Evolutionary conservation across 1,139 yeast species (phyloP).

Genomic region (Geotrichum reessii): DNA sequence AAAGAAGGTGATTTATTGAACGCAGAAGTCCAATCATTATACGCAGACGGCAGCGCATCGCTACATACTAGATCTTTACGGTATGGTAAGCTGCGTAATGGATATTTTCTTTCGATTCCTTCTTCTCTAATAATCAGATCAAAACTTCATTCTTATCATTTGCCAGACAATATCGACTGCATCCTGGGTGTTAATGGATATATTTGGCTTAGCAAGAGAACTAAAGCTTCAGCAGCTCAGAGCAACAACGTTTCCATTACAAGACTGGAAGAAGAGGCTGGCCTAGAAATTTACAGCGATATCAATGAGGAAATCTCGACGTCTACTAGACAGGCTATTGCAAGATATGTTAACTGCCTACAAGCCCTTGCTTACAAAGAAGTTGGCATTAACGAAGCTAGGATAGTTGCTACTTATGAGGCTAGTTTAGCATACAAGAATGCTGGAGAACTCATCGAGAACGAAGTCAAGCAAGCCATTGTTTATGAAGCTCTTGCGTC

Average conservation of each 20-base stretch:
- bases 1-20: conserved; percentile 96
- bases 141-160: conserved; percentile 75
- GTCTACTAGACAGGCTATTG: conserved; percentile 62
- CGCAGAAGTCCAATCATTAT: conserved; percentile 91
- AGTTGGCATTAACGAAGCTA: conserved; percentile 76
- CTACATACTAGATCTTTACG: conserved; percentile 91
- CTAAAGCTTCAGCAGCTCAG: conserved; percentile 35
- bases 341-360: conserved; percentile 79
- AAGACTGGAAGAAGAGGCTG: conserved; percentile 85
- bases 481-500: conserved; percentile 65
- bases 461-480: conserved; percentile 65
- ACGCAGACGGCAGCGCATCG: conserved; percentile 86
- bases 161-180: conserved; percentile 87
- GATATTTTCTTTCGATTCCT: conserved; percentile 75
- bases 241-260: conserved; percentile 58
- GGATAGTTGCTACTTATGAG: conserved; percentile 79
- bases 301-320: conserved; percentile 67
- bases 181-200: conserved; percentile 93
- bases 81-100: conserved; percentile 92
- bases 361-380: conserved; percentile 76
- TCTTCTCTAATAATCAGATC: conserved; percentile 76
- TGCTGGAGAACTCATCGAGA: conserved; percentile 68
- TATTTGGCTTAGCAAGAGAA: conserved; percentile 82
- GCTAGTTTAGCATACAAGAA: conserved; percentile 75
- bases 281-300: conserved; percentile 94